These are phyloP conservation scores for Fusarium acutatum DNA, from an alignment of 2,329 filamentous ascomycete species.

Conservation along the genomic window DNA sequence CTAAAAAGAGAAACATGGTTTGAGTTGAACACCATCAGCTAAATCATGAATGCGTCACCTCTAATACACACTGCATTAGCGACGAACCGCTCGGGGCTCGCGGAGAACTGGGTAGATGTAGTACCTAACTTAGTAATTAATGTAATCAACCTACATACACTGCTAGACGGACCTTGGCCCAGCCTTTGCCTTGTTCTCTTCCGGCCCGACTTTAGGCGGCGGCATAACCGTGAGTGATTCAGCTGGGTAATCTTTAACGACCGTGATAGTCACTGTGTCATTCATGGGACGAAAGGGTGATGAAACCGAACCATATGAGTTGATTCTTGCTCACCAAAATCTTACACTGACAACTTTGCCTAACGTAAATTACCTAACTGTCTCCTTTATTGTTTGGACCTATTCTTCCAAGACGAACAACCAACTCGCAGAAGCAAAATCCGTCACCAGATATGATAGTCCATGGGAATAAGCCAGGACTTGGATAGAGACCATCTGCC, in stretches of 20 bases:
- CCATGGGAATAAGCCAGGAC: not conserved
- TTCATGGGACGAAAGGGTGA: not conserved
- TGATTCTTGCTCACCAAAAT: not conserved
- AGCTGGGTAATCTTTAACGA: not conserved
- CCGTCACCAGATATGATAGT: not conserved
- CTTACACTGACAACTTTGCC: not conserved
- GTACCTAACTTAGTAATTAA: not conserved
- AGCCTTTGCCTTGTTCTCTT: not conserved
- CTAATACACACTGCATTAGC: conserved; percentile 5
- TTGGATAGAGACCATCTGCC: not conserved
- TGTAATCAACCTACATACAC: not conserved
- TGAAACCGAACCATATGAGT: not conserved
- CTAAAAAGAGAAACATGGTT: not conserved
- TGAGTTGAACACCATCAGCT: not conserved
- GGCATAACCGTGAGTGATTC: not conserved
- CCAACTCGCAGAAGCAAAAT: not conserved
- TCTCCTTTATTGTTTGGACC: not conserved
- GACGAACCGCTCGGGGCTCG: conserved; percentile 5
- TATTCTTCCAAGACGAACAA: not conserved
- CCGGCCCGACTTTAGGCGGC: conserved; percentile 27
- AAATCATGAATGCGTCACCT: conserved; percentile 5
- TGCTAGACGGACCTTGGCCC: not conserved
- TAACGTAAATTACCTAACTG: not conserved
- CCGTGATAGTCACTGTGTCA: not conserved
- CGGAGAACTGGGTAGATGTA: conserved; percentile 12